phyloP scores from a whole-genome alignment of 495 filamentous ascomycete species.

The Penicillium bovifimosum region DNA sequence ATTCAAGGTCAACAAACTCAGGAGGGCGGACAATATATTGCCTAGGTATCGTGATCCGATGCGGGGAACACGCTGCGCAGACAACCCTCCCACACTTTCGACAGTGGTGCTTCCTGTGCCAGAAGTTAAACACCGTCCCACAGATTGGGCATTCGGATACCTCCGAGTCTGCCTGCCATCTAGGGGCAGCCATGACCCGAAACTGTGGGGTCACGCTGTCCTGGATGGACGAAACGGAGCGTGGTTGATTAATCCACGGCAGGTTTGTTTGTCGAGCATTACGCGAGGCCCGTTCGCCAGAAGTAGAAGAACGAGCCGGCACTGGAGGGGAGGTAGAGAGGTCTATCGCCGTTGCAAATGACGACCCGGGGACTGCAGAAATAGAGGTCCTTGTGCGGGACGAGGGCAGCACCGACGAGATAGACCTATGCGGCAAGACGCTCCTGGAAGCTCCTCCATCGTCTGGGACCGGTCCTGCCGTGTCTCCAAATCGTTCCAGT shows the following conservation, averaged over 20 bases:
- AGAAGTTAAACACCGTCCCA: conserved; percentile 69
- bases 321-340: conserved; percentile 31
- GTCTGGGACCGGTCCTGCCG: conserved; percentile 7
- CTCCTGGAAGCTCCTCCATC: background rate
- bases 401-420: conserved; percentile 15
- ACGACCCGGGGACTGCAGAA: conserved; percentile 20
- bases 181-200: conserved; percentile 44
- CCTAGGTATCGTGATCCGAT: conserved; percentile 88
- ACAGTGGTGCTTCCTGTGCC: conserved; percentile 88
- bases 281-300: conserved; percentile 1
- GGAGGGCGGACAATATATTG: conserved; percentile 90
- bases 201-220: background rate
- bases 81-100: conserved; percentile 96
- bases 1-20: conserved; percentile 25
- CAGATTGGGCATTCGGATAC: conserved; percentile 81
- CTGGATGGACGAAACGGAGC: background rate
- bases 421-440: conserved; percentile 18
- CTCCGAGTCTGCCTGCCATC: conserved; percentile 82
- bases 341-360: conserved; percentile 35
- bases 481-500: conserved; percentile 20
- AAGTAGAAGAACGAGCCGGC: conserved; percentile 5
- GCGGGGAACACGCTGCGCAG: conserved; percentile 85
- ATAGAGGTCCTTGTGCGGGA: conserved; percentile 15
- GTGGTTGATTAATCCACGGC: background rate
- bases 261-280: background rate